phyloP scores from a whole-genome alignment of 139 green algal genomes.

The Coelastrella sp. region DNA sequence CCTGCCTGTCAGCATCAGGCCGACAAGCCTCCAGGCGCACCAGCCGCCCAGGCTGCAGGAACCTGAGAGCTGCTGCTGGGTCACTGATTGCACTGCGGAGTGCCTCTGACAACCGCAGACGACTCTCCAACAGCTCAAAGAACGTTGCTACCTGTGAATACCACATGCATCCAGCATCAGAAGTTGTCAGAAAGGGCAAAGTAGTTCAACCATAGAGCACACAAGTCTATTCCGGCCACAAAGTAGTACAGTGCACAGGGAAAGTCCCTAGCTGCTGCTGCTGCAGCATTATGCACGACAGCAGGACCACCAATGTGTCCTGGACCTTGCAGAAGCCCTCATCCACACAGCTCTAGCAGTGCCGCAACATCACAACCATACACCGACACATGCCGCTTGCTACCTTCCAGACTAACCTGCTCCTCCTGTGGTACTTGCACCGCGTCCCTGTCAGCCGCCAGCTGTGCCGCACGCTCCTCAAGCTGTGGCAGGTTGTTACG shows the following conservation, averaged over 20 bases:
- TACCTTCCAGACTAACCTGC: conserved; percentile 40
- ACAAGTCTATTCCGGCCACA: too few relatives aligned
- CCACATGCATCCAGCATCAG: not conserved
- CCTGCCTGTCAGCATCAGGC: conserved; percentile 23
- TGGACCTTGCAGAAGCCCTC: too few relatives aligned
- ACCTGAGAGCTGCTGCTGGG: conserved; percentile 76
- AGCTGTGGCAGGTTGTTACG: conserved; percentile 75
- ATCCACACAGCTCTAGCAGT: too few relatives aligned
- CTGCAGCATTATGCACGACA: too few relatives aligned
- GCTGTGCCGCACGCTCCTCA: conserved; percentile 50
- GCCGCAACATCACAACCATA: too few relatives aligned
- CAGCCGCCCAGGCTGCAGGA: conserved; percentile 88
- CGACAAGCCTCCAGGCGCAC: conserved; percentile 67
- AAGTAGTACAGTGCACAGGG: too few relatives aligned
- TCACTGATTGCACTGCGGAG: conserved; percentile 57
- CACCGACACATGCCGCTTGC: not conserved
- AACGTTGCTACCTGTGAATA: conserved; percentile 57
- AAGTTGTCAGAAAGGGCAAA: too few relatives aligned
- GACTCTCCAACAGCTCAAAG: conserved; percentile 64
- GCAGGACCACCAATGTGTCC: too few relatives aligned
- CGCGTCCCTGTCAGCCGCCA: conserved; percentile 61
- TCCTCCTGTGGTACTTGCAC: conserved; percentile 74
- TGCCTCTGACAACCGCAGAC: conserved; percentile 43
- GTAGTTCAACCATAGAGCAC: too few relatives aligned
- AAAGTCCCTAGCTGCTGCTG: too few relatives aligned